Base-by-base conservation (phyloP, 768 basidiomycete species). In the Crucibulum laeve region DNA sequence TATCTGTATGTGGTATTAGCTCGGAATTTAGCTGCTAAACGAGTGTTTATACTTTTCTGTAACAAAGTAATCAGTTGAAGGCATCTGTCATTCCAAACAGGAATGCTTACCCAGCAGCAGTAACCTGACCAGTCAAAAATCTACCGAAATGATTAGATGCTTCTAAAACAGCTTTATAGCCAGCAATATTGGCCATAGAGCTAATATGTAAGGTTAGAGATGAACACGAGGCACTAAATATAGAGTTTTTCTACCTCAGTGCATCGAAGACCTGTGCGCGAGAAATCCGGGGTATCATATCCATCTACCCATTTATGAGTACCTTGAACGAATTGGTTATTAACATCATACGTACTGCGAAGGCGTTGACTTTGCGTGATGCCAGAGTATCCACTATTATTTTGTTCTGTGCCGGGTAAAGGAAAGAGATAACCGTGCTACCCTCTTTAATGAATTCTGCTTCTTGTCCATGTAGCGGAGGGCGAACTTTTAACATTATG, bases 111-210 rank as follows among this genome's bases (percentile, higher is more conserved):
- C 87, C 88, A 60, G 89, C 90, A 45, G 91, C 91, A 4, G 91
- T 93, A 43, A 90, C 88, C 62, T 93, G 91, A 54, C 91, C 91
- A 25, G 91, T 91, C 51, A 93, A 70, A 67, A 90, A 92, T 52
- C 91, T 73, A 55, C 90, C 90, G 54, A 93, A 93, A 56, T 87
- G 79, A 60, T 90, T 91, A 19, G 89, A 87, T 23, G 91, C 91
- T 61, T 93, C 91, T 57, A 93, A 62, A 37, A 93, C 89, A 30
- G 91, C 91, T 61, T 93, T 91, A 62, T 93, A 93, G 10, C 91
- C 91, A n/a, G 89, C 79, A 32, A 91, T 92, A 57, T 92, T 93
- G n/a, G 86, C 83, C 91, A 93, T 93, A 19, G 89, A 91, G 55
- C 91, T 91, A 44, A 4, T 43, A 14, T 33, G 23, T 25, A 37